Conservation (phyloP, 1,284 basidiomycete species). For the Takashimella koratensis region DNA sequence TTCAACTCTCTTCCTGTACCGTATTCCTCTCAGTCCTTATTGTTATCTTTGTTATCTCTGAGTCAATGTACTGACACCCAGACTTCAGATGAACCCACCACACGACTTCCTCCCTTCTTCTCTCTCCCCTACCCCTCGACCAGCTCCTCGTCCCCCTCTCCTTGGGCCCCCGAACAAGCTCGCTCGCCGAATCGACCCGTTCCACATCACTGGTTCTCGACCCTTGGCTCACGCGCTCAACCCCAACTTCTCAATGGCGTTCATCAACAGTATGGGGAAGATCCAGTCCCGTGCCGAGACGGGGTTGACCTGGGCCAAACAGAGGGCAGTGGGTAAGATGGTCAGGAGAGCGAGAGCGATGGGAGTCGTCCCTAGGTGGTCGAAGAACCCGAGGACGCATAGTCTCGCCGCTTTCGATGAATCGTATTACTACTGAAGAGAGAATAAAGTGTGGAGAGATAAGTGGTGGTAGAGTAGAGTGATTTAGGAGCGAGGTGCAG, state of each 20-base stretch:
- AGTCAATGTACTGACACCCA: too few relatives aligned
- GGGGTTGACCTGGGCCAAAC: slow-evolving; percentile 72
- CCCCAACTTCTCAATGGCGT: slow-evolving; percentile 62
- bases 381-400: slow-evolving; percentile 11
- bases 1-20: not conserved
- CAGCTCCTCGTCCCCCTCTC: slow-evolving; percentile 22
- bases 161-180: slow-evolving; percentile 35
- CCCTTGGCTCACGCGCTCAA: slow-evolving; percentile 54
- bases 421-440: too few relatives aligned
- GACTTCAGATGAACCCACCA: slow-evolving; percentile 15
- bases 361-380: slow-evolving; percentile 68
- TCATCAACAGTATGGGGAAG: slow-evolving; percentile 79
- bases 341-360: slow-evolving; percentile 88
- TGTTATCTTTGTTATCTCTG: not conserved
- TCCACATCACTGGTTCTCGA: slow-evolving; percentile 30
- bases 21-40: not conserved
- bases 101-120: slow-evolving; percentile 9
- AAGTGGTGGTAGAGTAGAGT: too few relatives aligned
- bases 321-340: slow-evolving; percentile 78
- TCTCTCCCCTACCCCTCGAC: slow-evolving; percentile 16
- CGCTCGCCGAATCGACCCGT: slow-evolving; percentile 42
- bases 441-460: too few relatives aligned
- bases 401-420: too few relatives aligned
- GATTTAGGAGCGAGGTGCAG: too few relatives aligned
- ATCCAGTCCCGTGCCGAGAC: slow-evolving; percentile 69